Percentiles rank a stretch among this genome's conserved stretches.
Evolutionary conservation across 2,329 filamentous ascomycete genomes (phyloP).

Genomic region (Sporothrix pseudoabietina): DNA sequence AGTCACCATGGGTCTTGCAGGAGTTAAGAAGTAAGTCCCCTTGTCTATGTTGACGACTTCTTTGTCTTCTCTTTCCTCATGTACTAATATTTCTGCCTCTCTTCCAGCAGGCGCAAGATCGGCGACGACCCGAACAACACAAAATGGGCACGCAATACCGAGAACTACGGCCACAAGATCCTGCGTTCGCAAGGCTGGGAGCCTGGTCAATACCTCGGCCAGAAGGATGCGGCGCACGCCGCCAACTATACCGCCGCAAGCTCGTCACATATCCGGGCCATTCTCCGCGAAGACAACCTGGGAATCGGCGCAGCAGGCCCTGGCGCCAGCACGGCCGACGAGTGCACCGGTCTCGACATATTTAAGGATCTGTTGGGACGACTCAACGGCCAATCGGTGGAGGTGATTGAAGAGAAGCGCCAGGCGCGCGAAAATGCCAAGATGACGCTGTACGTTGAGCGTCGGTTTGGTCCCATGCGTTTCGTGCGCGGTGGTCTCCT

Average conservation of each 20-base stretch:
- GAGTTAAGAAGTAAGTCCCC: conserved; percentile 61
- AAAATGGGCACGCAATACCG: conserved; percentile 81
- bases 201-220: conserved; percentile 80
- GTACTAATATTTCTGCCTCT: neutral
- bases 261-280: conserved; percentile 80
- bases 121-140: conserved; percentile 94
- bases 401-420: conserved; percentile 70
- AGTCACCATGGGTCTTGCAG: conserved; percentile 66
- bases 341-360: conserved; percentile 81
- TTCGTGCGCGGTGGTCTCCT: conserved; percentile 85
- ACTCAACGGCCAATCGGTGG: conserved; percentile 83
- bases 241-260: conserved; percentile 78
- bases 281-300: conserved; percentile 86
- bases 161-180: conserved; percentile 85
- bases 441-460: conserved; percentile 71
- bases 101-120: conserved; percentile 62
- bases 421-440: conserved; percentile 68
- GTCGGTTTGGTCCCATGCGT: conserved; percentile 76
- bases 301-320: conserved; percentile 77
- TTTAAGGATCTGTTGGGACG: conserved; percentile 85
- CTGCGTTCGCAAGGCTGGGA: conserved; percentile 88
- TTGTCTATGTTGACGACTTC: neutral
- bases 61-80: neutral
- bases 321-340: conserved; percentile 63
- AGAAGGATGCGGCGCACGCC: conserved; percentile 72